Conservation (phyloP, 768 basidiomycete species). For the Lentinula guzmanii region DNA sequence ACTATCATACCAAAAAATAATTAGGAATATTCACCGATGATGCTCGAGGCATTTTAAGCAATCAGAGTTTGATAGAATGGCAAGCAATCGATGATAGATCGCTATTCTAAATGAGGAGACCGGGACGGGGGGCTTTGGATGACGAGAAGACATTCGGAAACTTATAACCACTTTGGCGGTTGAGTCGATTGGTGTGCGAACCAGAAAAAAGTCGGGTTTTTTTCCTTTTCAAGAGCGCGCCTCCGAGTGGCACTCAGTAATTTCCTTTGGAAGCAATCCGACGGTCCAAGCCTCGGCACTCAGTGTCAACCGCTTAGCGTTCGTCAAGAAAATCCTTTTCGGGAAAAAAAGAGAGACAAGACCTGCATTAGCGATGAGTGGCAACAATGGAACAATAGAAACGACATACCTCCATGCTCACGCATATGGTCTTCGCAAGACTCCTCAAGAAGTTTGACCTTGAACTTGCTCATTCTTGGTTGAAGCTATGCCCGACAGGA, state of each 20-base stretch:
- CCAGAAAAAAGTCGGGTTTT: not conserved
- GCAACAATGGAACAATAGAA: too few species aligned
- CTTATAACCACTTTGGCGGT: not conserved
- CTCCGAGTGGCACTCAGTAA: not conserved
- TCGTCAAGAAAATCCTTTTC: not conserved
- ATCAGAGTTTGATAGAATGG: not conserved
- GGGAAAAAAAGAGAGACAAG: not conserved
- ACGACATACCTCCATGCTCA: too few species aligned
- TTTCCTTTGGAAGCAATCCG: not conserved
- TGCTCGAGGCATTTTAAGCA: not conserved
- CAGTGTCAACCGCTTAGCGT: not conserved
- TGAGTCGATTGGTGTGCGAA: not conserved
- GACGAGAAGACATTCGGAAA: not conserved
- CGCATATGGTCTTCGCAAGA: too few species aligned
- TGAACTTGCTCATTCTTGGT: too few species aligned
- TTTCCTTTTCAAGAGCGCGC: not conserved
- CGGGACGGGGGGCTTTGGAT: not conserved
- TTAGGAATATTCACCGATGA: not conserved
- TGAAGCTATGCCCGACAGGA: too few species aligned
- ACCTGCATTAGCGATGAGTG: too few species aligned
- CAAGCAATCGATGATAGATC: too few species aligned
- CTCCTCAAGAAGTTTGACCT: too few species aligned
- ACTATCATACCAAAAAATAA: not conserved
- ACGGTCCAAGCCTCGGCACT: not conserved
- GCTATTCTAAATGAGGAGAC: not conserved